Conservation (phyloP, 2,329 filamentous ascomycete genomes). For the Dactylellina drechsleri region DNA sequence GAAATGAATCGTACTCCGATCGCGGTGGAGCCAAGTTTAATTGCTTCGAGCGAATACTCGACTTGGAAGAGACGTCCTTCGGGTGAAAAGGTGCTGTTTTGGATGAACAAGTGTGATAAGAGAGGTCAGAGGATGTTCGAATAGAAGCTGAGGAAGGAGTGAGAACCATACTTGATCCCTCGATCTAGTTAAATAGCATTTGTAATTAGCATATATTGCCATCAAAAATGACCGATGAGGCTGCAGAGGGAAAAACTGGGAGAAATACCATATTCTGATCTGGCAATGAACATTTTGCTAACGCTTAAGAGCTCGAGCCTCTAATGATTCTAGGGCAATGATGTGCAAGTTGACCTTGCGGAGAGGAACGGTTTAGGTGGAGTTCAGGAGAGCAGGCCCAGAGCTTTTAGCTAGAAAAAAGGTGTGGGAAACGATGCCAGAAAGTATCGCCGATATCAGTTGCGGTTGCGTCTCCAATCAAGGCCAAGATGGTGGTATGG, state of each 20-base stretch:
- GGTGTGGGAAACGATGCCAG: too few species aligned
- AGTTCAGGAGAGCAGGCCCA: too few species aligned
- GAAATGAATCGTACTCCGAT: conserved; percentile 75
- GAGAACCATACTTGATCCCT: conserved; percentile 84
- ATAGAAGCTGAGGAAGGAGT: conserved; percentile 57
- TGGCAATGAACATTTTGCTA: conserved; percentile 90
- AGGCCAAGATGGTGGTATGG: too few species aligned
- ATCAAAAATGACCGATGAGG: background rate
- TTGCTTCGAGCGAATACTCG: conserved; percentile 99
- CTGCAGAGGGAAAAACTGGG: background rate
- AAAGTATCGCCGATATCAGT: too few species aligned
- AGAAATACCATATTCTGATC: conserved; percentile 93
- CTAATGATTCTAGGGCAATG: background rate
- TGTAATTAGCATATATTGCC: conserved; percentile 58
- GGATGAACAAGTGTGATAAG: conserved; percentile 44
- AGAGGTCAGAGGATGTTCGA: background rate
- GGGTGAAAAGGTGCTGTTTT: conserved; percentile 92
- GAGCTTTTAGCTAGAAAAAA: too few species aligned
- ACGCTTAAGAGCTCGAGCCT: background rate
- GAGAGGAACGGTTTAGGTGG: too few species aligned
- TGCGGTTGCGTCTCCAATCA: too few species aligned
- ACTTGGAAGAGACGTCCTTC: conserved; percentile 99
- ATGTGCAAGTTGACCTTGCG: too few species aligned
- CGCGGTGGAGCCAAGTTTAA: conserved; percentile 98
- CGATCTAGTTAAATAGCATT: conserved; percentile 74